Evolutionary conservation across 805 yeast species (phyloP).

Genomic region (Soucietia sequanensis): DNA sequence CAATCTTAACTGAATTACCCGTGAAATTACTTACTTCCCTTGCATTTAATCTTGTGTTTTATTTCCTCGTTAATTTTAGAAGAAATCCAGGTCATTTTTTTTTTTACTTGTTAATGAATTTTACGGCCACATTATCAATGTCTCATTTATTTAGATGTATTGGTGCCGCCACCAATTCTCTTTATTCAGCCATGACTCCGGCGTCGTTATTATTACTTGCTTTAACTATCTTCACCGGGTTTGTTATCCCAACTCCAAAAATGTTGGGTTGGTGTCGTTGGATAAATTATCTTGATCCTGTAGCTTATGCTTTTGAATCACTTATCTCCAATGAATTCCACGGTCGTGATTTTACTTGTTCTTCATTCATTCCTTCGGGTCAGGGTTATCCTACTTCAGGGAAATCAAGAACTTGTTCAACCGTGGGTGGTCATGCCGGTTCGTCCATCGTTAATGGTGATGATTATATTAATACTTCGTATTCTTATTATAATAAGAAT

Average conservation of each 20-base stretch:
- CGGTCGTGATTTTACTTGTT: constrained; percentile 45
- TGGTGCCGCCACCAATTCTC: constrained; percentile 47
- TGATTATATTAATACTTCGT: constrained; percentile 37
- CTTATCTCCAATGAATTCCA: constrained; percentile 58
- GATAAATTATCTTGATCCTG: constrained; percentile 61
- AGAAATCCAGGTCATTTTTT: constrained; percentile 55
- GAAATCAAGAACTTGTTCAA: constrained; percentile 17
- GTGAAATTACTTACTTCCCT: constrained; percentile 44
- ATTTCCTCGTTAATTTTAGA: constrained; percentile 54
- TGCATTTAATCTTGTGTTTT: constrained; percentile 48
- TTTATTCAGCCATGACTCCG: constrained; percentile 59
- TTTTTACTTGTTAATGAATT: constrained; percentile 46
- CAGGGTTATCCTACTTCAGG: constrained; percentile 20
- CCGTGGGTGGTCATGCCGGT: constrained; percentile 24
- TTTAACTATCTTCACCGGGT: constrained; percentile 54
- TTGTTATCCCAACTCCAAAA: constrained; percentile 53
- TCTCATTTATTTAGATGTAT: constrained; percentile 54
- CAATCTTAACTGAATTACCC: constrained; percentile 58
- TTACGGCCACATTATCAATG: constrained; percentile 49
- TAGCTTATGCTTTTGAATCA: constrained; percentile 58
- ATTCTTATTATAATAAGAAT: constrained; percentile 43
- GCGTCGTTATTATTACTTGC: constrained; percentile 50
- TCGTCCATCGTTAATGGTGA: constrained; percentile 20
- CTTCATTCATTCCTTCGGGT: constrained; percentile 49
- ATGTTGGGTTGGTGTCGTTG: constrained; percentile 67